A percentile compares a stretch with the other conserved stretches of the same genome.
These are phyloP conservation scores for Hemileia vastatrix DNA, from an alignment of 1,284 basidiomycete species.

Conservation along the genomic window DNA sequence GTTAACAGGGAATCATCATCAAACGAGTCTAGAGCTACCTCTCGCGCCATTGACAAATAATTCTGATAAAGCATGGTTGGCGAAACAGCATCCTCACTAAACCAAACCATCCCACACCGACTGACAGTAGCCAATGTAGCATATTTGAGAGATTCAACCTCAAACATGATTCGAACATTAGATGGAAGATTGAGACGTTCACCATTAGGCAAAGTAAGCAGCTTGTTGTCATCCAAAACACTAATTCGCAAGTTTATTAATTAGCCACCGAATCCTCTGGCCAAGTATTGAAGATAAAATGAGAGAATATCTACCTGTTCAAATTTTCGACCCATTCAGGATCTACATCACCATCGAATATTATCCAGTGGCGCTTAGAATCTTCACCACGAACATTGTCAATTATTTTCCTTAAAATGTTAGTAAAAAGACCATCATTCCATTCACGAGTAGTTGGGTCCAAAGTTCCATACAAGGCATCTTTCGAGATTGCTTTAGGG, in stretches of 20 bases:
- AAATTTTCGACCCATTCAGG: slow-evolving; percentile 99
- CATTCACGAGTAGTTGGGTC: slow-evolving; percentile 97
- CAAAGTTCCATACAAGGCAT: slow-evolving; percentile 91
- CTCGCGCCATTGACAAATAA: slow-evolving; percentile 69
- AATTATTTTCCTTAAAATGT: slow-evolving; percentile 92
- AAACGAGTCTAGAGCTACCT: slow-evolving; percentile 73
- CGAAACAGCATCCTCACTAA: slow-evolving; percentile 89
- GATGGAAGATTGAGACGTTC: slow-evolving; percentile 93
- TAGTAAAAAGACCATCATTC: slow-evolving; percentile 98
- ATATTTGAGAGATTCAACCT: slow-evolving; percentile 95
- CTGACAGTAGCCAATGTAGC: slow-evolving; percentile 97
- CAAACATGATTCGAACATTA: slow-evolving; percentile 99
- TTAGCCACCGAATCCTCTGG: not conserved
- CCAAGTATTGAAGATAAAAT: not conserved
- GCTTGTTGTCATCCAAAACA: slow-evolving; percentile 97
- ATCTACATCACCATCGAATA: slow-evolving; percentile 99
- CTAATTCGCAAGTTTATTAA: slow-evolving; percentile 50
- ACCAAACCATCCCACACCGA: slow-evolving; percentile 99
- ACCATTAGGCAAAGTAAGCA: slow-evolving; percentile 92
- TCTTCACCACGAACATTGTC: slow-evolving; percentile 98
- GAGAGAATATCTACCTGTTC: slow-evolving; percentile 91
- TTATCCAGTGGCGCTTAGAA: slow-evolving; percentile 95
- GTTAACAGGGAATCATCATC: slow-evolving; percentile 68
- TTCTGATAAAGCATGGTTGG: slow-evolving; percentile 83
- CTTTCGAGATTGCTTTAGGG: slow-evolving; percentile 98